Evolutionary conservation across 495 filamentous ascomycete species (phyloP), one percentile per base, ranked within the genome.

Genomic region (Penicillium longicatenatum): DNA sequence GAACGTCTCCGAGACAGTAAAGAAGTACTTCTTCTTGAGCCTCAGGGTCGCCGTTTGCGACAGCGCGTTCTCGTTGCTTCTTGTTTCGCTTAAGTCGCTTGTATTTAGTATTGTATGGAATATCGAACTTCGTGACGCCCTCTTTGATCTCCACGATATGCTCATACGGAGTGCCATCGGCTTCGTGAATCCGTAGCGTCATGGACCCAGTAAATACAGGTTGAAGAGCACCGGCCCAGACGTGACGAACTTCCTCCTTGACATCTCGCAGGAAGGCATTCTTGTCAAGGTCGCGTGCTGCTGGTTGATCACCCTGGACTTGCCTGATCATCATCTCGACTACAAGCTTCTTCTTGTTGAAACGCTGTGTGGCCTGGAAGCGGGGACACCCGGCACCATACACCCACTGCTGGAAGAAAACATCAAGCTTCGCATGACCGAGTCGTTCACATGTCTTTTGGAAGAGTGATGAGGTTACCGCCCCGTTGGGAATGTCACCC

Each of bases 51-150:
- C 83, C 82, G 22, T 84, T 86, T 30, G 76, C 81, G 24, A 83
- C 88, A 45, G 84, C 77, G 44, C 90, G 83, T 68, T 97, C 94
- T 72, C 89, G 89, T 62, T 96, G 89, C 41, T 92, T 86, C 58
- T 90, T 87, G 61, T 88, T 97, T 30, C 93, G 84, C 76, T 99
- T 99, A 35, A 99, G 79, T 2, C 94, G 87, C 77, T 98, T 99
- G 71, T 99, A 99, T 67, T 99, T 99, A 0, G 94, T 99, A 66
- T 98, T 98, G 66, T 99, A 99, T 14, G 93, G 92, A 55, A 99
- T 97, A 46, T 97, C 92, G 55, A 97, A 87, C 55, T 85, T 89
- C 7, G 86, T 89, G 39, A 83, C 79, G 8, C 86, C 85, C 54
- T 97, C 92, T 61, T 91, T 92, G 68, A 99, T 95, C 54, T 96